Evolutionary conservation across 176 grass and related monocot species (phyloP), one percentile per base, ranked within the genome.

Genomic region (Neostapfia colusana): DNA sequence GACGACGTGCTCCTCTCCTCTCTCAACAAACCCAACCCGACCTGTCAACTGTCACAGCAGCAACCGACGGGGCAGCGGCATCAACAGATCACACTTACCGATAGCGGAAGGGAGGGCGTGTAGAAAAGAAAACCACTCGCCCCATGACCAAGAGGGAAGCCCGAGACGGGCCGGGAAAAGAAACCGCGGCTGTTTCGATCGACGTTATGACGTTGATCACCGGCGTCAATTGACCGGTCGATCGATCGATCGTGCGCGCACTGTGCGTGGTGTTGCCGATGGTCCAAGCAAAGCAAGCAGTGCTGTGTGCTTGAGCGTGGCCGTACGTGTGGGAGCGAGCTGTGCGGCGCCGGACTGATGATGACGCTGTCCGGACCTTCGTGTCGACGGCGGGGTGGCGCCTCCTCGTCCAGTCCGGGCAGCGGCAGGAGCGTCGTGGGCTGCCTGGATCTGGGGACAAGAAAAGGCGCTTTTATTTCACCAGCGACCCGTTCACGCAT

Each of bases 21-120:
- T 38, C 49, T 4, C 5, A 39, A 21, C 2, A 36, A 6, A 1
- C 53, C 67, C 21, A 49, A 34, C 31, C 12, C 42, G 11, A 48
- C 4, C 14, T 37, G 81, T 7, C n/a, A n/a, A n/a, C 63, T 45
- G 54, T n/a, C 1, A 49, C 9, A 37, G 72, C 38, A 43, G n/a
- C n/a, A n/a, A n/a, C n/a, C n/a, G n/a, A n/a, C n/a, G n/a, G n/a
- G 35, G 23, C 38, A 2, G 5, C 31, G 11, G 81, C 58, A 9
- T 49, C 83, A 74, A 59, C 77, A 16, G 20, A 67, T 78, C 74
- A 5, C 80, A 43, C 66, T 44, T 26, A 20, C 68, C 80, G 7
- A 78, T 36, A 79, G 4, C 28, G 8, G 20, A 24, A 60, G 6
- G 7, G 7, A 25, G 1, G 4, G 0, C 18, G 36, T n/a, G 3